Evolutionary conservation across 2,329 filamentous ascomycete species (phyloP).

Genomic region (Monilinia polystroma): DNA sequence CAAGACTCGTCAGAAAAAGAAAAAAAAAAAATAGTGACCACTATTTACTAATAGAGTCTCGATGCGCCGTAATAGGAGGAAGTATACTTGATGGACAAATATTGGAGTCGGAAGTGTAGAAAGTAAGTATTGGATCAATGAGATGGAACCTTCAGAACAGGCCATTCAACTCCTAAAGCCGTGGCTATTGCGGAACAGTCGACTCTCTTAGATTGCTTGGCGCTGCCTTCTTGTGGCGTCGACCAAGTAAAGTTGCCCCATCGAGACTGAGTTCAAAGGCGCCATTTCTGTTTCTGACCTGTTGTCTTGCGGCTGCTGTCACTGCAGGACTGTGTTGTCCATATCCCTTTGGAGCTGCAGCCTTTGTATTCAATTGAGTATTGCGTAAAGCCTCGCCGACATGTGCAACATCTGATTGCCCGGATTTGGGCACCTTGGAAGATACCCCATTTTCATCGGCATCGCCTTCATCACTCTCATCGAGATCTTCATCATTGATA

Average conservation of each 20-base stretch:
- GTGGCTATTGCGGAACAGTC: conserved; percentile 29
- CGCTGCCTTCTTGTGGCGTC: conserved; percentile 54
- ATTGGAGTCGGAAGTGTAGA: not conserved
- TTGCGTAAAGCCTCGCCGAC: conserved; percentile 87
- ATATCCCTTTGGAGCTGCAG: conserved; percentile 68
- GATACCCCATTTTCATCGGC: conserved; percentile 54
- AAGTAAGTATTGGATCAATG: not conserved
- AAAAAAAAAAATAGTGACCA: not conserved
- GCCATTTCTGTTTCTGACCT: conserved; percentile 70
- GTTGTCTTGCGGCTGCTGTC: conserved; percentile 78
- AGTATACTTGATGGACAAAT: not conserved
- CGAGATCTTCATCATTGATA: conserved; percentile 64
- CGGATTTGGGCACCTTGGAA: conserved; percentile 66
- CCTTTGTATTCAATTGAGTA: conserved; percentile 69
- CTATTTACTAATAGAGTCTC: not conserved
- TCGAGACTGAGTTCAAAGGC: conserved; percentile 91
- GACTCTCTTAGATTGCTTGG: conserved; percentile 38
- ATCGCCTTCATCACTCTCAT: conserved; percentile 63
- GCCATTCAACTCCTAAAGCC: not conserved
- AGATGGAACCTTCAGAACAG: not conserved
- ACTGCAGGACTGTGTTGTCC: conserved; percentile 85
- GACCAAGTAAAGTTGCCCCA: conserved; percentile 83
- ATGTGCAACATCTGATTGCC: conserved; percentile 59
- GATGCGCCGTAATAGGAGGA: not conserved
- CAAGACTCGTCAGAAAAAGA: not conserved